Base-by-base conservation (phyloP, 2,329 filamentous ascomycete species). In the Alternaria triticimaculans region DNA sequence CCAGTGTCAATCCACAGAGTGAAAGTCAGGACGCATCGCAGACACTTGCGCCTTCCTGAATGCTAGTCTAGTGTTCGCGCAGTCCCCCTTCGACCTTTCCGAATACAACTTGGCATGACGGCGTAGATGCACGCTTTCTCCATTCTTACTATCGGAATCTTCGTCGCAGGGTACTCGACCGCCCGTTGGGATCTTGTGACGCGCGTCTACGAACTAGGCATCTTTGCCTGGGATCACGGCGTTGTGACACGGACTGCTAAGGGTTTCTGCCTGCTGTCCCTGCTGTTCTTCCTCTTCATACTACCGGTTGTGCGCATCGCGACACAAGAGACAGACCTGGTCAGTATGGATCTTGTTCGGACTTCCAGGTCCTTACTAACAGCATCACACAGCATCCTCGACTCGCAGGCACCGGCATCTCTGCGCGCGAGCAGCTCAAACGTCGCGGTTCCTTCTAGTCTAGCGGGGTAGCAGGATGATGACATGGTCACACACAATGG, bases 111-210 rank as follows among this genome's bases (percentile, higher is more conserved):
- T 73, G 71, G 68, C 67, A 73, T 71, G 66, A 70, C 67, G 50
- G 66, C 55, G 68, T 88, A 86, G 87, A 98, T 98, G 95, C 94
- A 97, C 93, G 93, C 94, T 78, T 97, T 98, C 86, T 98, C 95
- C 69, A 86, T 95, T 81, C 88, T 97, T 82, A 97, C 94, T 78
- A 90, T 97, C 84, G 94, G 92, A 84, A 97, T 99, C 85, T 99
- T 99, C 86, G 92, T 98, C 87, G 95, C 96, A 85, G 96, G 96
- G 82, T 99, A 99, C 87, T 98, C 95, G 82, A 99, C 96, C 84
- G 96, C 96, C 80, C 92, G 96, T 86, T 99, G 96, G 94, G 96
- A 98, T 84, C 90, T 99, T 68, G 94, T 97, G 72, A 97, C 95
- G 74, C 91, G 94, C 76, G 87, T 98, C 76, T 97, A 97, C 90